Evolutionary conservation across 2,329 filamentous ascomycete species (phyloP).

Genomic region (Alternaria tenuissima): DNA sequence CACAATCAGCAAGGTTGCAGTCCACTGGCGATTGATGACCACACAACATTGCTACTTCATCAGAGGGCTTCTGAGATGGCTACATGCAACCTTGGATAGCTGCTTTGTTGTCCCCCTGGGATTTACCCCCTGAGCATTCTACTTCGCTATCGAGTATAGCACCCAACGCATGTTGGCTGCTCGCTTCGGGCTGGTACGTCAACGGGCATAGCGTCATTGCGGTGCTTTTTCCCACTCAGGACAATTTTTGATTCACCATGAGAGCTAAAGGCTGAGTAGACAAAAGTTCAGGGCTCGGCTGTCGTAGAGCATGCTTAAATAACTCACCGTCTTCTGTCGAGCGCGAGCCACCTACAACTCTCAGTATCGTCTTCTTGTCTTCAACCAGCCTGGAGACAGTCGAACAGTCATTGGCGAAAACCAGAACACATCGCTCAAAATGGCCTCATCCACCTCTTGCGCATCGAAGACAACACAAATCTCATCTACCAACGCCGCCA

Average conservation of each 20-base stretch:
- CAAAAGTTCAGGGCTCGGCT: conserved; percentile 3
- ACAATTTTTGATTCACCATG: conserved; percentile 8
- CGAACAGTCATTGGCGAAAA: conserved; percentile 1
- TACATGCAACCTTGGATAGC: conserved; percentile 26
- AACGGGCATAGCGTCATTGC: conserved; percentile 4
- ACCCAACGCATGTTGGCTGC: conserved; percentile 20
- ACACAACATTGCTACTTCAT: conserved; percentile 35
- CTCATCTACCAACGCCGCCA: conserved; percentile 27
- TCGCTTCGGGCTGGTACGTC: conserved; percentile 19
- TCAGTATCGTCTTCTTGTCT: not conserved
- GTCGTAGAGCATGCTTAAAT: not conserved
- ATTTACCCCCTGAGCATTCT: conserved; percentile 29
- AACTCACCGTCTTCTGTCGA: not conserved
- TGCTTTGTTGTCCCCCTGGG: conserved; percentile 20
- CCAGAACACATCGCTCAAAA: conserved; percentile 7
- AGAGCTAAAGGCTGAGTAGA: conserved; percentile 10
- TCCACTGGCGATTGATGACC: conserved; percentile 36
- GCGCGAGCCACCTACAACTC: not conserved
- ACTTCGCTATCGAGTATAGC: conserved; percentile 22
- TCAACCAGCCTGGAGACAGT: not conserved
- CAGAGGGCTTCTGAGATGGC: conserved; percentile 31
- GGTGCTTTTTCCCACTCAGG: conserved; percentile 16
- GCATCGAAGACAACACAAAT: not conserved
- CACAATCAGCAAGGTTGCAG: conserved; percentile 33
- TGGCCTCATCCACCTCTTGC: not conserved